Evolutionary conservation across 73 alveolate genomes (phyloP), one percentile per base, ranked within the genome.

Genomic region (Uronychia setigera): DNA sequence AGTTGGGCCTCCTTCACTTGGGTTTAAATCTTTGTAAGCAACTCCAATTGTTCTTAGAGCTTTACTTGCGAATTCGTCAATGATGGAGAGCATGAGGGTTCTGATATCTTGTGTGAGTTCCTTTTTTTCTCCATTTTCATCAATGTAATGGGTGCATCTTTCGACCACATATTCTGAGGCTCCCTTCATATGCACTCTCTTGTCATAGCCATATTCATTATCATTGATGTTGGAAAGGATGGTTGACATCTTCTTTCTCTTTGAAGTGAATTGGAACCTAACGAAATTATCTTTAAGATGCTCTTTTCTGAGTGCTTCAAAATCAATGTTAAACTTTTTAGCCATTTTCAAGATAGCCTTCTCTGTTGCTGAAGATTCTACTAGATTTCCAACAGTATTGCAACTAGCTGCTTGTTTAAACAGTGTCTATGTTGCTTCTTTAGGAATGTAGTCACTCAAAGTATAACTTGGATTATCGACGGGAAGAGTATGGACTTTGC

Each of bases 201-300:
- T 60, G 60, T 82, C 89, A 46, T 60, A 74, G 57, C 83, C 31
- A 35, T 32, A 74, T 75, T 82, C 89, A 35, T 74, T 74, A 79
- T 74, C 89, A 1, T 30, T 57, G 79, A 82, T 74, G 77, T 88
- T 91, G 31, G 78, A 88, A 29, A 92, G 92, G 74, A 96, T 82
- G 74, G 98, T 92, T 35, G 96, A 86, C 99, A 96, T 96, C 94
- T 97, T 96, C 95, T 98, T 97, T 34, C 97, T 84, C 81, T 88
- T 93, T 83, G 99, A 96, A 84, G 94, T 93, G 91, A 98, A 98
- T 27, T 97, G 99, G 92, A 96, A 92, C 80, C 95, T 94, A 78
- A 83, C 93, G 46, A 87, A 32, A 5, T 58, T 80, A 58, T 35
- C 80, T 13, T 79, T 60, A 29, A 85, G 67, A 80, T 90, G 87